phyloP scores from a whole-genome alignment of 2,329 filamentous ascomycete species.

The Cladosporium sp. region DNA sequence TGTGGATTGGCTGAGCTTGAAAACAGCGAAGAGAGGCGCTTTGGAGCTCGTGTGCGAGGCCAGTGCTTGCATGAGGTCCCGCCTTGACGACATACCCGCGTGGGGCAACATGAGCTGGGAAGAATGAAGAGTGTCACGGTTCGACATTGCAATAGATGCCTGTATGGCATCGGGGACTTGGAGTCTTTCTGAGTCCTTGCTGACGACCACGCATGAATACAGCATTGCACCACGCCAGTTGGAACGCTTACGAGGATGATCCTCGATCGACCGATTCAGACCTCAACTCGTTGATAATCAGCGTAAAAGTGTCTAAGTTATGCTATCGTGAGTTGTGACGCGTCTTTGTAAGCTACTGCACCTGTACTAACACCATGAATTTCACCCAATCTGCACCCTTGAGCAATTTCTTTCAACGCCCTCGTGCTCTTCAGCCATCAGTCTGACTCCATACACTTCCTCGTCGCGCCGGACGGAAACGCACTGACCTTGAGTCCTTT shows the following conservation, averaged over 20 bases:
- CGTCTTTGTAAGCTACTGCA: neutral
- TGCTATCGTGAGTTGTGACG: neutral
- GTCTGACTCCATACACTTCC: neutral
- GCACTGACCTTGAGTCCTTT: neutral
- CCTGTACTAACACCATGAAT: neutral
- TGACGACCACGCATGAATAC: neutral
- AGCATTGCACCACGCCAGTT: neutral
- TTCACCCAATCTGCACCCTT: neutral
- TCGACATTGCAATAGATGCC: neutral
- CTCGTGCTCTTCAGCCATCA: neutral
- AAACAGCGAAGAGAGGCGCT: neutral
- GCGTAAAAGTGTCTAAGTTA: neutral
- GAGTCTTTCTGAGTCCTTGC: no score
- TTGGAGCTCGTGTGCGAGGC: neutral
- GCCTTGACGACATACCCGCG: neutral
- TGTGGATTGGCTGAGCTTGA: neutral
- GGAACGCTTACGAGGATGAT: neutral
- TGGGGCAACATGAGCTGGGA: neutral
- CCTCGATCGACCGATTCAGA: neutral
- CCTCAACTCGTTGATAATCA: neutral
- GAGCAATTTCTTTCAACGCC: neutral
- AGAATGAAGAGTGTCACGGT: neutral
- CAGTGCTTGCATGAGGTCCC: neutral
- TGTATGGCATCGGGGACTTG: neutral
- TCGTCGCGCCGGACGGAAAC: neutral